phyloP scores from a whole-genome alignment of 352 stramenopile genomes.

The Phytophthora uliginosa region DNA sequence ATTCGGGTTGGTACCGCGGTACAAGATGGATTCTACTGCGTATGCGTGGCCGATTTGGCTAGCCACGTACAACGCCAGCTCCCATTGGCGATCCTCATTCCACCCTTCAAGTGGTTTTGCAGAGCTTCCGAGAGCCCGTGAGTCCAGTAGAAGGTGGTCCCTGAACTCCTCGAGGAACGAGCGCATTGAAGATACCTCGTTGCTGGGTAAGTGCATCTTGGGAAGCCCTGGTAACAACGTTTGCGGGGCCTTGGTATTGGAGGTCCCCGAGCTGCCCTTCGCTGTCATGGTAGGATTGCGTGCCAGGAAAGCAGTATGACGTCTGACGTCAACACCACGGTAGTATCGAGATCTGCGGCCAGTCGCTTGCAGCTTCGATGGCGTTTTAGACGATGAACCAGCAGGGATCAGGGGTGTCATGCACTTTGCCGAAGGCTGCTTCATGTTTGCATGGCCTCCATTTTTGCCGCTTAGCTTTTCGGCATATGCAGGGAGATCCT shows the following conservation, averaged over 20 bases:
- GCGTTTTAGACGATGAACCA: not conserved
- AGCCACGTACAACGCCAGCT: constrained; percentile 61
- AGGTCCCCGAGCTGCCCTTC: constrained; percentile 4
- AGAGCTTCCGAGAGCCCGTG: constrained; percentile 31
- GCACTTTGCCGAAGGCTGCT: constrained; percentile 5
- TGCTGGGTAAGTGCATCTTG: constrained; percentile 43
- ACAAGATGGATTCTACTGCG: constrained; percentile 58
- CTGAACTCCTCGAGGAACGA: constrained; percentile 61
- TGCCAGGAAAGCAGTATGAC: constrained; percentile 28
- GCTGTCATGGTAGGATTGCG: constrained; percentile 28
- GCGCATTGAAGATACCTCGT: constrained; percentile 44
- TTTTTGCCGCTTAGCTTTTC: not conserved
- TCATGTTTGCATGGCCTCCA: not conserved
- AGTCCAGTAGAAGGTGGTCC: constrained; percentile 55
- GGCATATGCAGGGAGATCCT: not conserved
- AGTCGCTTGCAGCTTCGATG: constrained; percentile 11
- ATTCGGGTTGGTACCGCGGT: constrained; percentile 54
- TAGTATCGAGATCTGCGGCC: constrained; percentile 29
- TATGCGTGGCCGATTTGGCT: constrained; percentile 57
- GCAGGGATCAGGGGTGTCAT: not conserved
- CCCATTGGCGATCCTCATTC: constrained; percentile 54
- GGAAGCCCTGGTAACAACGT: constrained; percentile 46
- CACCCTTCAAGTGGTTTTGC: constrained; percentile 21
- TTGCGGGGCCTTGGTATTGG: constrained; percentile 22
- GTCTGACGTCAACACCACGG: constrained; percentile 24